Evolutionary conservation across 2,329 filamentous ascomycete genomes (phyloP).

Genomic region (Ceratocystis cubensis): DNA sequence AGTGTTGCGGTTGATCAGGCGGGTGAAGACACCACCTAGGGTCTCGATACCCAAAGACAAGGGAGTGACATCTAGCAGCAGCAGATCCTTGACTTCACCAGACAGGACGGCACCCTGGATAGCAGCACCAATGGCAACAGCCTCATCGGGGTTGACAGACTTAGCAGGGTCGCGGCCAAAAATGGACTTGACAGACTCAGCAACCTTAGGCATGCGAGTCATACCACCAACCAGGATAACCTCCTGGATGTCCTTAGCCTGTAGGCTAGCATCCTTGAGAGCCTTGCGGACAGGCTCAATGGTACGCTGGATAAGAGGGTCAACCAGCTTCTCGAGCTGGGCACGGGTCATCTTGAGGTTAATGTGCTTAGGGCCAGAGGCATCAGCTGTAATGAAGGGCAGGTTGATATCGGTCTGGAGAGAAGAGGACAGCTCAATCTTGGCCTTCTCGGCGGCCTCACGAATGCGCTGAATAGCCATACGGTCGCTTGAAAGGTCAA

Average conservation of each 20-base stretch:
- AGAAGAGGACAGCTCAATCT: slow-evolving; percentile 95
- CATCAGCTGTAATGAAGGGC: slow-evolving; percentile 94
- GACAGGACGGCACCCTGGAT: slow-evolving; percentile 95
- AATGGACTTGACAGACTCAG: slow-evolving; percentile 89
- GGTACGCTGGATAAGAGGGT: slow-evolving; percentile 74
- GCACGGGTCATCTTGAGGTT: slow-evolving; percentile 86
- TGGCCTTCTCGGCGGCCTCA: slow-evolving; percentile 97
- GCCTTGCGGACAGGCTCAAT: slow-evolving; percentile 92
- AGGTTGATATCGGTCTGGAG: slow-evolving; percentile 96
- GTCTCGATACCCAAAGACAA: slow-evolving; percentile 98
- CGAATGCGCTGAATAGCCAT: slow-evolving; percentile 99
- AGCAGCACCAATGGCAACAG: slow-evolving; percentile 91
- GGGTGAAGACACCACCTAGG: slow-evolving; percentile 92
- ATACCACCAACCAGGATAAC: slow-evolving; percentile 97
- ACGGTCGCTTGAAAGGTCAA: slow-evolving; percentile 81
- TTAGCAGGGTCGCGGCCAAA: slow-evolving; percentile 95
- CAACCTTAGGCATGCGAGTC: slow-evolving; percentile 98
- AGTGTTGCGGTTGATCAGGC: slow-evolving; percentile 97
- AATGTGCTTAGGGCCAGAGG: slow-evolving; percentile 95
- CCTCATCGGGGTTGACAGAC: slow-evolving; percentile 97
- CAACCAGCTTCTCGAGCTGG: slow-evolving; percentile 86
- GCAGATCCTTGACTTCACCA: slow-evolving; percentile 90
- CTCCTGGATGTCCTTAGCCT: slow-evolving; percentile 90
- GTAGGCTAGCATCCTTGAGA: slow-evolving; percentile 83
- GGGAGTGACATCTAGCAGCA: slow-evolving; percentile 90